Evolutionary conservation across 2,329 filamentous ascomycete genomes (phyloP), one percentile per base, ranked within the genome.

Genomic region (Phoma sp.): DNA sequence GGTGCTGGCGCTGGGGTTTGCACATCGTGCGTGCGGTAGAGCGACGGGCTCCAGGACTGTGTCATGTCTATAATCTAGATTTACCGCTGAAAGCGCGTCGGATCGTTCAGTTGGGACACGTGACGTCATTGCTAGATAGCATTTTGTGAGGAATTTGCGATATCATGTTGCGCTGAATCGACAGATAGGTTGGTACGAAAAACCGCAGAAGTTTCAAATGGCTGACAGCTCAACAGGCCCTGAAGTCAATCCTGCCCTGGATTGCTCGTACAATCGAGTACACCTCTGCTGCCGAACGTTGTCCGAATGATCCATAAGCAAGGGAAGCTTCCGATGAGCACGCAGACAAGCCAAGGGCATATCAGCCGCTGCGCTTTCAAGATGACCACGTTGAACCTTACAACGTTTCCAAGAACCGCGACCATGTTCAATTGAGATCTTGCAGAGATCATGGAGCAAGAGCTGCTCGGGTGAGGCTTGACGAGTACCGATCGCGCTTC

Each of bases 51-150:
- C 39, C 47, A 50, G 10, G 25, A 3, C 17, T 17, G 10, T 9
- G 12, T 9, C 47, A 50, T 50, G 4, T 20, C 18, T 26, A 14
- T 23, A 29, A 15, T 6, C 14, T 23, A 7, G 18, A 15, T 25
- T 21, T 4, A n/a, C n/a, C n/a, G n/a, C n/a, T n/a, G n/a, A n/a
- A n/a, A n/a, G n/a, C n/a, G n/a, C n/a, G n/a, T n/a, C n/a, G n/a
- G n/a, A n/a, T n/a, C n/a, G n/a, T n/a, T n/a, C n/a, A n/a, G 36
- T 25, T 20, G 45, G 11, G 39, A 42, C 42, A 23, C 25, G 36
- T 53, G 49, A 53, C 49, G 49, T 53, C 49, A 53, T 30, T 26
- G 17, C 42, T 36, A 33, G 34, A 17, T n/a, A 32, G 28, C 9
- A n/a, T n/a, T n/a, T n/a, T n/a, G n/a, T n/a, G n/a, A n/a, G n/a